Evolutionary conservation across 768 basidiomycete genomes (phyloP), one percentile per base, ranked within the genome.

Genomic region (Phanerochaete carnosa): DNA sequence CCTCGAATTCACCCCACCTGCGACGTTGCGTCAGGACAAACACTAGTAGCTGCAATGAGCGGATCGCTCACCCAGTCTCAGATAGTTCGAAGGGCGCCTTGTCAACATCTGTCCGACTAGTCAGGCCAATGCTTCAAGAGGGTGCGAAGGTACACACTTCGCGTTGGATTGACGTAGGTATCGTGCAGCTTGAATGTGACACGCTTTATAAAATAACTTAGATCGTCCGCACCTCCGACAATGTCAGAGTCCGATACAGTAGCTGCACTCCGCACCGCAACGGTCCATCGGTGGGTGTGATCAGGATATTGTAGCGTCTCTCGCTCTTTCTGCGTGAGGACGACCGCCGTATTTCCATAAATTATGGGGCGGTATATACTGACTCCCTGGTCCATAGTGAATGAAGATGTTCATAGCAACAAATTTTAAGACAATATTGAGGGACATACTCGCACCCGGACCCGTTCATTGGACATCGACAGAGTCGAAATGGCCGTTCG

Each of bases 1-100:
- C 90, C 69, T 97, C 94, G 75, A 99, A 99, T 77, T 99, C 97
- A 65, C 97, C 97, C 97, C 97, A 99, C 51, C 91, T 93, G 58
- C 35, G 0, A 13, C 26, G 7, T 28, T 19, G 35, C 15, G 35
- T 58, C 22, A 43, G 25, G 13, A 3, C 32, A 43, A 22, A 33
- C 22, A 7, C 12, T 53, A 22, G n/a, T 15, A 19, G 5, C n/a
- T n/a, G n/a, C n/a, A n/a, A 43, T 4, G 39, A 7, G 19, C 39
- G 19, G 16, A 4, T 7, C 19, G 71, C 81, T 22, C 65, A 88
- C 92, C 97, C 97, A 16, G 97, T 98, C 74, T 98, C 97, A 11
- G 95, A 88, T 16, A 98, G 88, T 66, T 94, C 92, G 69, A 95
- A 99, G 0, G 97, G 97, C 3, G 94, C 85, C 70, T 90, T 94